phyloP scores from a whole-genome alignment of 2,329 filamentous ascomycete species.

The Exophiala phaeomuriformis region DNA sequence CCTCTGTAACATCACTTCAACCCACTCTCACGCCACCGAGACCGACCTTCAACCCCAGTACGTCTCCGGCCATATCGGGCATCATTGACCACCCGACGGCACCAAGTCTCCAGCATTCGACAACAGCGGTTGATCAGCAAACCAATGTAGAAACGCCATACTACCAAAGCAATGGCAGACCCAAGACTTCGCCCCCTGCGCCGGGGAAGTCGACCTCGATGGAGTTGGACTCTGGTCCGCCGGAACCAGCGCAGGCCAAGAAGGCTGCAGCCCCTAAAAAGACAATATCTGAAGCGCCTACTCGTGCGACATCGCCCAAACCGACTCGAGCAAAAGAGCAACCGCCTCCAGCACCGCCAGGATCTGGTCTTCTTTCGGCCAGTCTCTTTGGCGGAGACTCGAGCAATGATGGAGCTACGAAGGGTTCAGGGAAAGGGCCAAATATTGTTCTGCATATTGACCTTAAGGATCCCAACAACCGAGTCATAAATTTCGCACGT shows the following conservation, averaged over 20 bases:
- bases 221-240: slow-evolving; percentile 18
- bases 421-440: slow-evolving; percentile 46
- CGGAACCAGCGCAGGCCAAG: slow-evolving; percentile 28
- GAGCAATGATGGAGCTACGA: slow-evolving; percentile 40
- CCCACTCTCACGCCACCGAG: slow-evolving; percentile 44
- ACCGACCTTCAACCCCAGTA: slow-evolving; percentile 61
- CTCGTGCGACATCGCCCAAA: slow-evolving; percentile 51
- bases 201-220: slow-evolving; percentile 15
- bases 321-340: slow-evolving; percentile 49
- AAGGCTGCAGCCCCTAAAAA: slow-evolving; percentile 40
- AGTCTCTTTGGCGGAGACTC: slow-evolving; percentile 51
- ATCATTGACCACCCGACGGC: slow-evolving; percentile 62
- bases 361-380: slow-evolving; percentile 58
- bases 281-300: slow-evolving; percentile 43
- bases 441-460: slow-evolving; percentile 81
- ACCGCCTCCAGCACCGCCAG: slow-evolving; percentile 51
- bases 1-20: slow-evolving; percentile 60
- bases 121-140: slow-evolving; percentile 22
- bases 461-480: slow-evolving; percentile 73
- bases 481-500: slow-evolving; percentile 90
- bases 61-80: slow-evolving; percentile 85
- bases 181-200: slow-evolving; percentile 16
- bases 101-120: slow-evolving; percentile 9
- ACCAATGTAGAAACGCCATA: slow-evolving; percentile 24
- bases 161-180: slow-evolving; percentile 33